Evolutionary conservation across 768 basidiomycete genomes (phyloP).

Genomic region (Saitozyma sp.): DNA sequence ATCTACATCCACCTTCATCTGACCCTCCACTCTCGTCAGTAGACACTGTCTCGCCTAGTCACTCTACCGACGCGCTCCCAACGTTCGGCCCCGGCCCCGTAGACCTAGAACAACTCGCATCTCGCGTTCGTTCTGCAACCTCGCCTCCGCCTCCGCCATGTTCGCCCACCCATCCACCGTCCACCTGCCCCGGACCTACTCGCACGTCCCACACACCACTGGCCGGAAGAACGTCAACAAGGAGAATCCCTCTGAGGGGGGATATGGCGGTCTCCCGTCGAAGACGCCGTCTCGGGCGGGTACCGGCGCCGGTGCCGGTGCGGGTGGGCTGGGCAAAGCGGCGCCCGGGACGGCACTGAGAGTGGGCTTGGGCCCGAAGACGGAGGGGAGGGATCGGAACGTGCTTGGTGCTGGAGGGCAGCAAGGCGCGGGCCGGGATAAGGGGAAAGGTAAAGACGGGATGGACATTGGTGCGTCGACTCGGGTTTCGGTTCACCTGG

Average conservation of each 20-base stretch:
- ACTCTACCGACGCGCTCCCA: neutral
- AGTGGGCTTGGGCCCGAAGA: constrained; percentile 28
- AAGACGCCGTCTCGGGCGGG: constrained; percentile 41
- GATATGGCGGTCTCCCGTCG: constrained; percentile 21
- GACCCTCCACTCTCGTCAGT: neutral
- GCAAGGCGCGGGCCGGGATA: constrained; percentile 1
- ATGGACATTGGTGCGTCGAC: constrained; percentile 41
- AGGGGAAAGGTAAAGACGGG: constrained; percentile 36
- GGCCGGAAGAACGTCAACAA: constrained; percentile 36
- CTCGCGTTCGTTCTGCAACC: neutral
- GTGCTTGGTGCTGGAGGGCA: constrained; percentile 8
- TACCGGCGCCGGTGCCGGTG: neutral
- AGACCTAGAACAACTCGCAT: neutral
- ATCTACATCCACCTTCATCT: neutral
- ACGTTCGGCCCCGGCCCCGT: too few species aligned
- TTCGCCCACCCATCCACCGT: constrained; percentile 32
- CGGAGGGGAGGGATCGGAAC: constrained; percentile 38
- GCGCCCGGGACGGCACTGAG: constrained; percentile 19
- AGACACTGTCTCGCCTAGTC: neutral
- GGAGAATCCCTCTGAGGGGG: constrained; percentile 28
- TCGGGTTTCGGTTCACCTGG: neutral
- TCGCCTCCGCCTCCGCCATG: constrained; percentile 16
- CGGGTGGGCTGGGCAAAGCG: constrained; percentile 1
- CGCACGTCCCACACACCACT: constrained; percentile 17
- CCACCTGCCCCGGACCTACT: constrained; percentile 23